Percentiles rank a stretch among this genome's conserved stretches.
Conservation (phyloP, 768 basidiomycete species). For the Suillus tomentosus region DNA sequence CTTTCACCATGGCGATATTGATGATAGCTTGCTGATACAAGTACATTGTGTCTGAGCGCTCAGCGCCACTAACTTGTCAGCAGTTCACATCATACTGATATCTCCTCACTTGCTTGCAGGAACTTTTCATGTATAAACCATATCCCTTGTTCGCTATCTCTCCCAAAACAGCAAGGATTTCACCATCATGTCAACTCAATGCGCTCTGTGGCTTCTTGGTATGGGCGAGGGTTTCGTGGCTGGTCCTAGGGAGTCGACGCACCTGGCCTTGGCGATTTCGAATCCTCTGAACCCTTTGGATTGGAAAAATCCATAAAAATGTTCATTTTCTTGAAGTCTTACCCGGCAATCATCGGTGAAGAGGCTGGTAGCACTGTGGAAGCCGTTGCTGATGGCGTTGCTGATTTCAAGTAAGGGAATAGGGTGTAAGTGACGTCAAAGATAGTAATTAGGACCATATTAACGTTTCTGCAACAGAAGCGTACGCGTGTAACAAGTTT, state of each 20-base stretch:
- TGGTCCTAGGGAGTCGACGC: conserved; percentile 25
- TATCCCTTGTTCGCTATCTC: neutral
- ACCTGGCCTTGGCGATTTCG: conserved; percentile 44
- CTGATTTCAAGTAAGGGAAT: conserved; percentile 38
- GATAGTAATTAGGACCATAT: neutral
- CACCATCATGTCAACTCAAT: conserved; percentile 16
- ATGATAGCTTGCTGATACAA: neutral
- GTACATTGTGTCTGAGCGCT: no score
- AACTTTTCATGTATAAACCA: neutral
- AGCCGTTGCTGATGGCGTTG: conserved; percentile 41
- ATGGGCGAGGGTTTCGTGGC: conserved; percentile 17
- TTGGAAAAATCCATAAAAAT: conserved; percentile 23
- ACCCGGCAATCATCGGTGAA: conserved; percentile 38
- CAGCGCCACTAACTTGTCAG: neutral
- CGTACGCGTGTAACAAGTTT: conserved; percentile 7
- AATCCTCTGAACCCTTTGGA: conserved; percentile 50
- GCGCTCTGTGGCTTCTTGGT: conserved; percentile 19
- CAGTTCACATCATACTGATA: neutral
- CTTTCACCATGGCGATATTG: neutral
- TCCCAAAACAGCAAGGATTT: neutral
- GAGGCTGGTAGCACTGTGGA: conserved; percentile 42
- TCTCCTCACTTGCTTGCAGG: neutral
- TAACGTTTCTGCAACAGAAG: conserved; percentile 10
- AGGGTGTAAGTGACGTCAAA: conserved; percentile 30
- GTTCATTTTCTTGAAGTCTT: conserved; percentile 30